Base-by-base conservation (phyloP, 495 filamentous ascomycete genomes). In the Xeromyces bisporus region DNA sequence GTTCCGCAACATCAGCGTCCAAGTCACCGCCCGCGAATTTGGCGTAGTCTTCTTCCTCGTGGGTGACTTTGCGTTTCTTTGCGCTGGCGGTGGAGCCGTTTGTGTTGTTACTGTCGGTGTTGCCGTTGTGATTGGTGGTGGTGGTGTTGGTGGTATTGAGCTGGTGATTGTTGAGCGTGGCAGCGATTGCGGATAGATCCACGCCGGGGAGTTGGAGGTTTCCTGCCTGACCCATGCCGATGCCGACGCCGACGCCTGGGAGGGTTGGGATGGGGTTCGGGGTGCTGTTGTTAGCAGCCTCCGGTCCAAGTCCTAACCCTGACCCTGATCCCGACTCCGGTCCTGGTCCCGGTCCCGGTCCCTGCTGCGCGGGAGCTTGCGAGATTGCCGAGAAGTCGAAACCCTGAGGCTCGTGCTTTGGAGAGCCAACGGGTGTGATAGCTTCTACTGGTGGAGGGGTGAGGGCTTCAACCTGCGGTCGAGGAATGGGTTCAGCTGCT, bases 1-100 rank as follows among this genome's bases (percentile, higher is more conserved):
- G 69, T 36, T 83, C 77, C n/a, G 75, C 74, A 18, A 91, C 78
- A 51, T 87, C 82, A 1, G 77, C 74, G 44, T 91, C 82, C 39
- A 91, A 60, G 17, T 73, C 83, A 38, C 63, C 69, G 8, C 60
- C 61, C 0, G 72, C 78, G 30, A 83, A 71, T 31, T 75, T 69
- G 3, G 71, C 71, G 40, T 81, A 78, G 26, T 77, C 74, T 20
- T 79, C 77, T 26, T 74, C 70, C 1, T 51, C 59, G 35, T 75
- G 70, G n/a, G 72, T 59, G 35, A 77, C 61, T 42, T 86, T 85
- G 43, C 83, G 65, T 54, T 80, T 77, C 56, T 89, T 91, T 18
- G 69, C 42, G 24, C 58, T 45, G 21, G 69, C 42, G 24, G 56
- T 46, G 0, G 47, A 35, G 17, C 58, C 63, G 38, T 56, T 57